Percentiles rank a stretch among this genome's conserved stretches.
Conservation (phyloP, 164 flowering plant species). For the Umbellularia californica region DNA sequence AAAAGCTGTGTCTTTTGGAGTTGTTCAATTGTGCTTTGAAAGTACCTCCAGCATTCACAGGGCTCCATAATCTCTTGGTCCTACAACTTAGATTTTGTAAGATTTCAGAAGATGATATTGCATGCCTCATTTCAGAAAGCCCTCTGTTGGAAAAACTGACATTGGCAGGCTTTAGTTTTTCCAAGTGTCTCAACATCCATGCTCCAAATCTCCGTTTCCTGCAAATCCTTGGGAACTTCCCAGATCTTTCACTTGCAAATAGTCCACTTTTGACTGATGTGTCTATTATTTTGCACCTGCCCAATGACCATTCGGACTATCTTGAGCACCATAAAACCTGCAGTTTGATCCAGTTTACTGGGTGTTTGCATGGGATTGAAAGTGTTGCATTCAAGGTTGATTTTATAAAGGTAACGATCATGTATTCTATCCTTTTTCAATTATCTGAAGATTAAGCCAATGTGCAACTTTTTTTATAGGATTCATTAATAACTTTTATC, state of each 20-base stretch:
- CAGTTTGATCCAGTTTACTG: conserved; percentile 22
- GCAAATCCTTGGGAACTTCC: conserved; percentile 60
- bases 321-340: conserved; percentile 11
- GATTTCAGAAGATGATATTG: conserved; percentile 40
- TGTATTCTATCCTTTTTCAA: no score
- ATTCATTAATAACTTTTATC: no score
- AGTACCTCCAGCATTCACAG: conserved; percentile 54
- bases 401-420: conserved; percentile 28
- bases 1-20: conserved; percentile 18
- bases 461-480: no score
- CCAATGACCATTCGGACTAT: conserved; percentile 24
- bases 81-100: conserved; percentile 49
- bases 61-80: conserved; percentile 45
- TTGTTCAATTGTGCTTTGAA: conserved; percentile 51
- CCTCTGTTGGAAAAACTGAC: conserved; percentile 26
- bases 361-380: conserved; percentile 54
- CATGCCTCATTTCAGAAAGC: conserved; percentile 35
- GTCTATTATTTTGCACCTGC: conserved; percentile 48
- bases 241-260: conserved; percentile 16
- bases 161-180: conserved; percentile 46
- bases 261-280: conserved; percentile 40
- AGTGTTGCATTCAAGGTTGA: conserved; percentile 51
- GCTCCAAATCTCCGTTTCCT: conserved; percentile 26
- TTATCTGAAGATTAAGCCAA: no score
- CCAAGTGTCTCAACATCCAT: conserved; percentile 40